Base-by-base conservation (phyloP, 768 basidiomycete species). In the Sporobolomyces phaffii region DNA sequence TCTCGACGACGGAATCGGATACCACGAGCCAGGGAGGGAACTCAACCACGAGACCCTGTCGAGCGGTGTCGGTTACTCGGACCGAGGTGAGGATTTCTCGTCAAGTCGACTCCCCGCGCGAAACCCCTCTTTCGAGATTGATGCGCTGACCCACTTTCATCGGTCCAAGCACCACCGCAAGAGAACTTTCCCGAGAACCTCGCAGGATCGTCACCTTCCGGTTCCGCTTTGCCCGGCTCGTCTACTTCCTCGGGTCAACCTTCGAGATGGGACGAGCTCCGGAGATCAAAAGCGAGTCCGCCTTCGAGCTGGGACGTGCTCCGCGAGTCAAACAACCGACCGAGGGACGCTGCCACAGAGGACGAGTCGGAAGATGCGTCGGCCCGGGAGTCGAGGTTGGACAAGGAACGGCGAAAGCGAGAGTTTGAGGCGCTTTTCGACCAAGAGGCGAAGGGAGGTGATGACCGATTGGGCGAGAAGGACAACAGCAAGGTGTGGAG, bases 141-240 rank as follows among this genome's bases (percentile, higher is more conserved):
- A 17, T 31, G 18, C 20, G 24, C 43, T n/a, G n/a, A n/a, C n/a
- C n/a, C n/a, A n/a, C n/a, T n/a, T n/a, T n/a, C n/a, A n/a, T n/a
- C n/a, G n/a, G n/a, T n/a, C n/a, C n/a, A n/a, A 68, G 66, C 66
- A 1, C 66, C 66, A 0, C 66, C 66, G 13, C 66, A 68, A 59
- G 66, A 68, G 28, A 50, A 51, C 20, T 47, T 60, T 31, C 66
- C 66, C 15, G 57, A 51, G 6, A 40, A 26, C 28, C 66, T 68
- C 14, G 14, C 66, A 22, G 60, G 57, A 20, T 26, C 66, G 2
- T n/a, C 57, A 5, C 57, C 45, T 24, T 33, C 47, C 17, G 38
- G 56, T 2, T 34, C 60, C 24, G 29, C 38, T 6, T n/a, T 58
- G 6, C 56, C 65, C 0, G 20, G 20, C 40, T 34, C 48, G 36